Evolutionary conservation across 345 rosid species (phyloP).

Genomic region (Triadica sebifera): DNA sequence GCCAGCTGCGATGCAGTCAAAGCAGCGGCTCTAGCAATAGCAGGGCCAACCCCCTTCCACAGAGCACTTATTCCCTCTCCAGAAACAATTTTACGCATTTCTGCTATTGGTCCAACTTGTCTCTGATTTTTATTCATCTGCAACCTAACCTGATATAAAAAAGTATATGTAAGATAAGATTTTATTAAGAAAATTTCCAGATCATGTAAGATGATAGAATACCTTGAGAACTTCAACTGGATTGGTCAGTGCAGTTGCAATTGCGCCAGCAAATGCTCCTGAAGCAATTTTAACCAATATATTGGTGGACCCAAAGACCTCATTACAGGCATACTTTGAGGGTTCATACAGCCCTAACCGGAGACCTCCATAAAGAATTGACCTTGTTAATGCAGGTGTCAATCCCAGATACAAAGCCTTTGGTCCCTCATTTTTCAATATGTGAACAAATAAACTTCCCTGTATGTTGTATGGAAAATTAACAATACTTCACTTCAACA

Average conservation of each 20-base stretch:
- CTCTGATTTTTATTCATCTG: conserved; percentile 61
- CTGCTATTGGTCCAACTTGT: conserved; percentile 45
- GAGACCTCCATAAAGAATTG: conserved; percentile 86
- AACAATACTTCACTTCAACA: conserved; percentile 9
- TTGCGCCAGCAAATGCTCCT: conserved; percentile 76
- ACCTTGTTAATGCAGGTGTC: conserved; percentile 74
- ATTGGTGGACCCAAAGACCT: conserved; percentile 78
- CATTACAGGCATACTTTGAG: conserved; percentile 59
- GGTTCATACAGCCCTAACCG: conserved; percentile 89
- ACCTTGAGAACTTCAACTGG: conserved; percentile 91
- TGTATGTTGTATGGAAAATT: conserved; percentile 14
- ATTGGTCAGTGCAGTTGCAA: conserved; percentile 78
- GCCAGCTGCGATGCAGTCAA: conserved; percentile 91
- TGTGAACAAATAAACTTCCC: conserved; percentile 54
- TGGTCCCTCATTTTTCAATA: conserved; percentile 65
- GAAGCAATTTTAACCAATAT: conserved; percentile 73
- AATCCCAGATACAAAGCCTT: conserved; percentile 70
- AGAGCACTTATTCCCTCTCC: conserved; percentile 79
- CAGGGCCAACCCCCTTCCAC: conserved; percentile 99
- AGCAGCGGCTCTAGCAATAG: conserved; percentile 83
- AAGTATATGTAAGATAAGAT: conserved; percentile 16
- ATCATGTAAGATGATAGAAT: conserved; percentile 18
- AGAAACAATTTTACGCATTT: conserved; percentile 53
- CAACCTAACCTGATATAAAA: conserved; percentile 65
- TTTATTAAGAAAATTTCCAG: conserved; percentile 6